Conservation (phyloP, 2,329 filamentous ascomycete genomes). For the Celoporthe dispersa region DNA sequence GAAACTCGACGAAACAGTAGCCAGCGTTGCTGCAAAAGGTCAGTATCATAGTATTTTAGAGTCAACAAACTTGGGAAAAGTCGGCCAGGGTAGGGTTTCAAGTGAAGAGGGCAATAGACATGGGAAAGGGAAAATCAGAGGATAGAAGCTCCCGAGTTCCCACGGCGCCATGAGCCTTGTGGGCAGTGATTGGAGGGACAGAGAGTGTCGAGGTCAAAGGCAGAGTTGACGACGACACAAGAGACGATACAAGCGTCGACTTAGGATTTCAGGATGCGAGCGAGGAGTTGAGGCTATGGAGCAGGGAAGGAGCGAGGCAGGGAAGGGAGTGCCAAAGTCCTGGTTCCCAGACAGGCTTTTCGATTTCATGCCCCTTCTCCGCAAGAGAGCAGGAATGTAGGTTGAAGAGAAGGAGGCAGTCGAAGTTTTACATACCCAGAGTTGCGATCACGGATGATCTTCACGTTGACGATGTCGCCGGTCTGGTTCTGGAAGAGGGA, state of each 20-base stretch:
- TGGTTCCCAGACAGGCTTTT: background rate
- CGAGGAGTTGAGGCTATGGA: background rate
- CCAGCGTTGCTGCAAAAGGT: constrained; percentile 76
- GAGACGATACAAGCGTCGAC: background rate
- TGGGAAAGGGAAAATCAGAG: background rate
- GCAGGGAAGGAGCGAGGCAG: background rate
- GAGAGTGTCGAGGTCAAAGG: background rate
- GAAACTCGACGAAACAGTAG: constrained; percentile 88
- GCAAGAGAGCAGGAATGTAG: background rate
- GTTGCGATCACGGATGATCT: constrained; percentile 99
- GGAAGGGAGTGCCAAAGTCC: background rate
- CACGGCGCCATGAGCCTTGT: background rate
- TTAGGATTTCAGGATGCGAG: background rate
- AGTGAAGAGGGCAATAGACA: background rate
- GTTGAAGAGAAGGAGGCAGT: background rate
- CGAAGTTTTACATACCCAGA: constrained; percentile 70
- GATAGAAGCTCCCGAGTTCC: background rate
- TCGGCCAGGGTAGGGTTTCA: background rate
- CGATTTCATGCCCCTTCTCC: background rate
- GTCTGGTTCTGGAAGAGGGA: constrained; percentile 87
- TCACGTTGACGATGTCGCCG: constrained; percentile 94
- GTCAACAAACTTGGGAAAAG: too few relatives aligned
- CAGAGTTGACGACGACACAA: too few relatives aligned
- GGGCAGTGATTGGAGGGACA: background rate
- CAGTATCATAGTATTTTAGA: constrained; percentile 32